Evolutionary conservation across 805 yeast genomes (phyloP).

Genomic region (Barnettozyma siamensis): DNA sequence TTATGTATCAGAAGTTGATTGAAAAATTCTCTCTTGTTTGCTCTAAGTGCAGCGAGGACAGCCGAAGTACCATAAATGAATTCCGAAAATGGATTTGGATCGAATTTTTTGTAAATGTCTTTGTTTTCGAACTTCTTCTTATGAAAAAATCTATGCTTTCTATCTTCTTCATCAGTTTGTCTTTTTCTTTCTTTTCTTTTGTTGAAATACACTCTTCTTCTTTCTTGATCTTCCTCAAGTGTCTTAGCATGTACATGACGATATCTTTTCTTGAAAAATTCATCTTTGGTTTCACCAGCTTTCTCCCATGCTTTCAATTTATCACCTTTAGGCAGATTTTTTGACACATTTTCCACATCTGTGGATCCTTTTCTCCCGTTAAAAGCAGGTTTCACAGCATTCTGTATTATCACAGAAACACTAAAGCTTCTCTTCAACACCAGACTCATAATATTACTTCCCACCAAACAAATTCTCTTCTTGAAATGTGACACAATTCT

Average conservation of each 20-base stretch:
- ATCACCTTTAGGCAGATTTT: slow-evolving; percentile 35
- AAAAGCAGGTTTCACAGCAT: slow-evolving; percentile 16
- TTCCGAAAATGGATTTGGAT: slow-evolving; percentile 49
- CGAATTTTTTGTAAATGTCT: slow-evolving; percentile 20
- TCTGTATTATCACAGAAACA: not conserved
- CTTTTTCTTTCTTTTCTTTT: slow-evolving; percentile 13
- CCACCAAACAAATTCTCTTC: not conserved
- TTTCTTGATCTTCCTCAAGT: slow-evolving; percentile 15
- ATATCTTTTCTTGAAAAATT: slow-evolving; percentile 54
- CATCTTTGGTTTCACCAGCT: slow-evolving; percentile 54
- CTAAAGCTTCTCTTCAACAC: slow-evolving; percentile 3
- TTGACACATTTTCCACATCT: slow-evolving; percentile 30
- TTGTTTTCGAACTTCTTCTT: slow-evolving; percentile 13
- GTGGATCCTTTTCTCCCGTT: not conserved
- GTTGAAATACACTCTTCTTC: slow-evolving; percentile 17
- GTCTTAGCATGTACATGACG: slow-evolving; percentile 58
- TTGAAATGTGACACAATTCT: not conserved
- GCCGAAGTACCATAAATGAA: slow-evolving; percentile 73
- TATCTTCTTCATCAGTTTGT: slow-evolving; percentile 6
- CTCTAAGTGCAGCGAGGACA: slow-evolving; percentile 61
- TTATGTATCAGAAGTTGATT: slow-evolving; percentile 46
- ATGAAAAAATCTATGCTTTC: slow-evolving; percentile 13
- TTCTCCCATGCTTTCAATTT: slow-evolving; percentile 61
- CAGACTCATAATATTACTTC: slow-evolving; percentile 5
- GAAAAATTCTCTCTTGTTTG: slow-evolving; percentile 47